Base-by-base conservation (phyloP, 2,329 filamentous ascomycete species). In the Epichloe hybrida region DNA sequence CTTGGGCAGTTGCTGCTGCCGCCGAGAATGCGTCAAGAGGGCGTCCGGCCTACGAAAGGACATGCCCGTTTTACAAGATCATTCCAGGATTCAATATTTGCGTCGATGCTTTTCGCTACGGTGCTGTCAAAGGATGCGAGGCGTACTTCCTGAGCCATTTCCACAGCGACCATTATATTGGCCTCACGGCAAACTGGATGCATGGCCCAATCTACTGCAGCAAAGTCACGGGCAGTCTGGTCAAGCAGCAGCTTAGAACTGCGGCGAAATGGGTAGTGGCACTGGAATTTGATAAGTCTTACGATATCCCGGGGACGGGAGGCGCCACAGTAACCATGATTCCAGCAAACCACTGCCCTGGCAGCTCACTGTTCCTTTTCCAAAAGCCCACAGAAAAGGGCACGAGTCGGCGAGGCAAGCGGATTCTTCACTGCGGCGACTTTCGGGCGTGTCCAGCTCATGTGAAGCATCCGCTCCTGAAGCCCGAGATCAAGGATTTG, bases 131-230 rank as follows among this genome's bases (percentile, higher is more conserved):
- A 62, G 90, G 88, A 0, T 95, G 90, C 64, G 84, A 86, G 50
- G 93, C 91, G 1, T 98, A 98, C 64, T 98, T 98, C 58, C 76
- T 98, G 11, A 96, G 90, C 59, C 93, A 98, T 63, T 98, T 97
- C 58, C 93, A 98, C 66, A 96, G 89, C 61, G 93, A 98, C 63
- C 93, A 98, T 64, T 98, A 98, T 60, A 82, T 96, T 36, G 93
- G 93, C 2, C 71, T 98, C 11, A 93, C 88, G 11, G 81, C 86
- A 7, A 88, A 76, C 35, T 98, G 93, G 93, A 80, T 74, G 38
- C 90, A 98, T 63, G 93, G 93, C 0, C 91, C 90, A 0, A 97
- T 98, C 46, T 98, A 95, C 62, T 97, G 93, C 71, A 97, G 91
- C 62, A 84, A 82, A 58, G 86, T 95, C 13, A 98, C 93, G 0